Percentiles rank a stretch among this genome's conserved stretches.
phyloP scores from a whole-genome alignment of 768 basidiomycete genomes.

The Hygrophorus russula region DNA sequence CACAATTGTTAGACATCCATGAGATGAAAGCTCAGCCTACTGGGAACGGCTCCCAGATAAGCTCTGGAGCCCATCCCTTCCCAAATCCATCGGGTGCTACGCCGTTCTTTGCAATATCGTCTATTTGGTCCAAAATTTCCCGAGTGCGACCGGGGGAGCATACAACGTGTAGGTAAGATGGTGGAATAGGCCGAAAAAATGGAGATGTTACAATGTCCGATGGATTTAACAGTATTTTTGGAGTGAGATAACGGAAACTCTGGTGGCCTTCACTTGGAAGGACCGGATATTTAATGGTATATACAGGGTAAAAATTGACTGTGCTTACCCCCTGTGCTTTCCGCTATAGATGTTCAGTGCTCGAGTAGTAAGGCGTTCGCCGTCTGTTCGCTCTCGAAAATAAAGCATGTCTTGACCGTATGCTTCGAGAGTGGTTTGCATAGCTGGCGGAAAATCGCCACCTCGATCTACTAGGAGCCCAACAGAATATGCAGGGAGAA shows the following conservation, averaged over 20 bases:
- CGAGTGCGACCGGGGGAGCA: not conserved
- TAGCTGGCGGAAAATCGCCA: not conserved
- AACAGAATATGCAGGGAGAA: constrained; percentile 1
- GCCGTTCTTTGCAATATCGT: not conserved
- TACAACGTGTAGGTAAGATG: not conserved
- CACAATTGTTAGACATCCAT: not conserved
- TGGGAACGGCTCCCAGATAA: not conserved
- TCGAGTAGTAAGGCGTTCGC: not conserved
- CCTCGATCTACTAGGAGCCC: not conserved
- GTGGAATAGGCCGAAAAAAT: not conserved
- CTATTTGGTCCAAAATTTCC: not conserved
- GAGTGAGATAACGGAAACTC: not conserved
- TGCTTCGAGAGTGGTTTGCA: not conserved
- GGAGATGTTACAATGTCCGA: not conserved
- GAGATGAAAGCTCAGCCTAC: not conserved
- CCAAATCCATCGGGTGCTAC: not conserved
- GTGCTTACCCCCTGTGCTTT: not conserved
- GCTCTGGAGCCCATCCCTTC: not conserved
- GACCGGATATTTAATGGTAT: not conserved
- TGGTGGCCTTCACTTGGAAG: not conserved
- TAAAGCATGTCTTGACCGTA: not conserved
- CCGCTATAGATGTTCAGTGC: not conserved
- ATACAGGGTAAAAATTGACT: not conserved
- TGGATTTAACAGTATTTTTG: not conserved
- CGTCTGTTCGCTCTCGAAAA: not conserved